These are phyloP conservation scores for Crithidia mellificae DNA, from an alignment of 208 protist genomes.

Conservation along the genomic window DNA sequence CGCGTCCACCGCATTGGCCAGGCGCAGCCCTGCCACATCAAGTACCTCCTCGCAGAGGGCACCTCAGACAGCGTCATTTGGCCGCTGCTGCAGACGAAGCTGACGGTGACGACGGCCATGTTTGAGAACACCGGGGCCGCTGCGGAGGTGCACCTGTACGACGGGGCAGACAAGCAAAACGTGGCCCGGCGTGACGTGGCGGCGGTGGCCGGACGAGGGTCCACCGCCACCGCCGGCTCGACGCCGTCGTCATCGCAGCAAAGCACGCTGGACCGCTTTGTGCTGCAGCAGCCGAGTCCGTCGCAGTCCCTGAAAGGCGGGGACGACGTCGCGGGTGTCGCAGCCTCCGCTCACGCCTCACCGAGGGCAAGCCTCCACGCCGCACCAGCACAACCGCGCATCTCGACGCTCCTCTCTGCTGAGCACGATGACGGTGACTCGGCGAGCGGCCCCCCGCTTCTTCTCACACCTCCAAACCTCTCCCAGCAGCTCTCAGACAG, in stretches of 20 bases:
- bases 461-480: conserved; percentile 14
- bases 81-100: conserved; percentile 87
- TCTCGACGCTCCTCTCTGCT: background rate
- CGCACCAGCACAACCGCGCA: background rate
- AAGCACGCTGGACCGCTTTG: conserved; percentile 59
- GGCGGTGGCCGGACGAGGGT: background rate
- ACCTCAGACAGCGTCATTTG: conserved; percentile 91
- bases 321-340: conserved; percentile 2
- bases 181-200: conserved; percentile 49
- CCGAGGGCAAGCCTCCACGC: background rate
- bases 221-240: conserved; percentile 8
- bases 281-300: conserved; percentile 10
- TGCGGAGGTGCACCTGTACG: conserved; percentile 33
- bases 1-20: conserved; percentile 96
- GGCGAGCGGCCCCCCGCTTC: background rate
- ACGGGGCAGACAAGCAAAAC: conserved; percentile 42
- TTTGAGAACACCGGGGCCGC: conserved; percentile 52
- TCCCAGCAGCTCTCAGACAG: conserved; percentile 3
- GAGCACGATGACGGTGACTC: background rate
- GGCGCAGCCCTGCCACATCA: conserved; percentile 81
- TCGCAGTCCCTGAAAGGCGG: conserved; percentile 5
- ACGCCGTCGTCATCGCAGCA: conserved; percentile 33
- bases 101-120: conserved; percentile 80
- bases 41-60: conserved; percentile 93
- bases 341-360: background rate